Evolutionary conservation across 805 yeast species (phyloP).

Genomic region (Yarrowia sp.): DNA sequence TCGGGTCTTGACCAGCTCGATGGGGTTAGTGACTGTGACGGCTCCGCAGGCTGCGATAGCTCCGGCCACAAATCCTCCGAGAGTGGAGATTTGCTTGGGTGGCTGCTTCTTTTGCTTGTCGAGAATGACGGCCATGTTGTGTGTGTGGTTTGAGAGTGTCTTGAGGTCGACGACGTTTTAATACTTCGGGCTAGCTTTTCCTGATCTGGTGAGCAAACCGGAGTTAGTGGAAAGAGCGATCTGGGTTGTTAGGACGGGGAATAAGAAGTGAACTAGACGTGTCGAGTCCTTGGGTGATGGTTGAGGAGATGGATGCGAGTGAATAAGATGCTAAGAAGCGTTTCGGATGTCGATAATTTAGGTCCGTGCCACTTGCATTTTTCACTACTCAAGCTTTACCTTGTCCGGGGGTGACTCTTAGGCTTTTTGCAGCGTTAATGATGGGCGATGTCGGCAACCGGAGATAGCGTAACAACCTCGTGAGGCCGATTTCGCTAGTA

Average conservation of each 20-base stretch:
- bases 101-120: background rate
- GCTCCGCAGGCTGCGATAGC: slow-evolving; percentile 97
- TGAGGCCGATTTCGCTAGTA: background rate
- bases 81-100: slow-evolving; percentile 22
- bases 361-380: slow-evolving; percentile 18
- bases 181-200: slow-evolving; percentile 5
- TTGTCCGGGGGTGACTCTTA: slow-evolving; percentile 21
- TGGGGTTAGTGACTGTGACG: slow-evolving; percentile 93
- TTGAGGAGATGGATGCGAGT: background rate
- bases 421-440: background rate
- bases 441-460: slow-evolving; percentile 15
- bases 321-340: background rate
- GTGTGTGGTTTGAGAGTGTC: background rate
- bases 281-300: background rate
- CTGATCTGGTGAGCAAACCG: background rate
- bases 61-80: slow-evolving; percentile 85
- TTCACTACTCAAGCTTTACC: slow-evolving; percentile 15
- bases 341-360: slow-evolving; percentile 17
- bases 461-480: background rate
- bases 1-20: slow-evolving; percentile 89
- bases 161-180: background rate
- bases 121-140: background rate
- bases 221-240: background rate
- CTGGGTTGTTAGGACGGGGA: background rate
- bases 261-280: background rate